phyloP scores from a whole-genome alignment of 2,329 filamentous ascomycete genomes.

The Sporothrix schenckii region DNA sequence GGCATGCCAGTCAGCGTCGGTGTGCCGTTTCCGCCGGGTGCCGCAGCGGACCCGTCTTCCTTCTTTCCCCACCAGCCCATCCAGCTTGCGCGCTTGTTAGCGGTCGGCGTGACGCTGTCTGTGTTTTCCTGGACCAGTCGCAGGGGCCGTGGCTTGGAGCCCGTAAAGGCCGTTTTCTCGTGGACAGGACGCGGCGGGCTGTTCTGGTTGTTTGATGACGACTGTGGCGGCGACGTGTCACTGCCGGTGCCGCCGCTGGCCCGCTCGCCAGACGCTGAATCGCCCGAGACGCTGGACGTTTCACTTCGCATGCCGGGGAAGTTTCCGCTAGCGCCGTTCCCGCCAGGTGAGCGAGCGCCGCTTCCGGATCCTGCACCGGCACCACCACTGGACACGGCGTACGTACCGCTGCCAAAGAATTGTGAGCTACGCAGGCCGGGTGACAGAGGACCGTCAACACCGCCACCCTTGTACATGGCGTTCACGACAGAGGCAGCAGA shows the following conservation, averaged over 20 bases:
- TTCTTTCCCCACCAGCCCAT: constrained; percentile 64
- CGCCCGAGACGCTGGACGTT: constrained; percentile 67
- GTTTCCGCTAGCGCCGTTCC: constrained; percentile 53
- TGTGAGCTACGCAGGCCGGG: constrained; percentile 62
- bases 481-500: constrained; percentile 72
- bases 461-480: constrained; percentile 78
- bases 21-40: not conserved
- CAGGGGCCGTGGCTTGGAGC: constrained; percentile 80
- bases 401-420: constrained; percentile 55
- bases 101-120: constrained; percentile 50
- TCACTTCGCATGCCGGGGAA: constrained; percentile 72
- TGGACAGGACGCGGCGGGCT: constrained; percentile 58
- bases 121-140: constrained; percentile 81
- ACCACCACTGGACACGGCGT: constrained; percentile 43
- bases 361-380: constrained; percentile 44
- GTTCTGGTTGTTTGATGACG: constrained; percentile 40
- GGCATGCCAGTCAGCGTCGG: constrained; percentile 27
- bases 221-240: constrained; percentile 53
- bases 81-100: constrained; percentile 66
- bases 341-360: constrained; percentile 51
- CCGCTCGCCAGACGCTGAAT: constrained; percentile 54
- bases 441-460: constrained; percentile 64
- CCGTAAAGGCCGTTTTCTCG: constrained; percentile 61
- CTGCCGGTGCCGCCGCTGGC: constrained; percentile 42
- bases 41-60: constrained; percentile 41